Percentiles rank a stretch among this genome's conserved stretches.
phyloP scores from a whole-genome alignment of 306 rosid species.

The Erythrophleum fordii region DNA sequence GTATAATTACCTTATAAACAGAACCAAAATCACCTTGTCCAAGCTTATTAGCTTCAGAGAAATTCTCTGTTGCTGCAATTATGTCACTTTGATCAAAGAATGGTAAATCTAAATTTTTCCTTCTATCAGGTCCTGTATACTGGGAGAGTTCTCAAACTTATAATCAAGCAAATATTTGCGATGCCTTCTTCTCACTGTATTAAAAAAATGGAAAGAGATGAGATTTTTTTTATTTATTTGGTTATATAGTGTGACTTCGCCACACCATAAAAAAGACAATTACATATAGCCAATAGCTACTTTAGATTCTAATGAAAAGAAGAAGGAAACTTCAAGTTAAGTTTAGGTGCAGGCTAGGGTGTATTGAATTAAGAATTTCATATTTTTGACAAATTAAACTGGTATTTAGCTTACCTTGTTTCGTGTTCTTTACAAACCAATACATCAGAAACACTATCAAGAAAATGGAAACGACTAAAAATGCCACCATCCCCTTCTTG shows the following conservation, averaged over 20 bases:
- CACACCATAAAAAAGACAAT: too few species aligned
- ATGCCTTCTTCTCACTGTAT: neutral
- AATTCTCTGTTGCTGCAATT: slow-evolving; percentile 55
- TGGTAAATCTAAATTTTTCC: slow-evolving; percentile 40
- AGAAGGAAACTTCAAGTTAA: too few species aligned
- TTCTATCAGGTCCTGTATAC: too few species aligned
- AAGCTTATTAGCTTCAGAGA: slow-evolving; percentile 29
- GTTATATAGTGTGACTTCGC: too few species aligned
- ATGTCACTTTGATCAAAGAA: slow-evolving; percentile 45
- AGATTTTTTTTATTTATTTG: too few species aligned
- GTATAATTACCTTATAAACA: neutral
- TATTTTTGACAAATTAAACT: too few species aligned
- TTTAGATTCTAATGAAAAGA: too few species aligned
- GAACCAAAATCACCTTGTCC: neutral
- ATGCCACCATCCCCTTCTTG: slow-evolving; percentile 44
- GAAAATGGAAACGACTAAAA: slow-evolving; percentile 5
- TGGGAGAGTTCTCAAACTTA: too few species aligned
- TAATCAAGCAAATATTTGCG: slow-evolving; percentile 24
- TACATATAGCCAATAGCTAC: too few species aligned
- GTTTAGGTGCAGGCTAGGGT: too few species aligned
- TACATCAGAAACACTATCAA: slow-evolving; percentile 21
- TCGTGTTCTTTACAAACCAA: slow-evolving; percentile 19
- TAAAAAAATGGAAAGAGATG: neutral
- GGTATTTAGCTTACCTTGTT: neutral
- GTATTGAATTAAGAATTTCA: too few species aligned